phyloP scores from a whole-genome alignment of 225 moss, liverwort and hornwort genomes.

The Polytrichum commune region DNA sequence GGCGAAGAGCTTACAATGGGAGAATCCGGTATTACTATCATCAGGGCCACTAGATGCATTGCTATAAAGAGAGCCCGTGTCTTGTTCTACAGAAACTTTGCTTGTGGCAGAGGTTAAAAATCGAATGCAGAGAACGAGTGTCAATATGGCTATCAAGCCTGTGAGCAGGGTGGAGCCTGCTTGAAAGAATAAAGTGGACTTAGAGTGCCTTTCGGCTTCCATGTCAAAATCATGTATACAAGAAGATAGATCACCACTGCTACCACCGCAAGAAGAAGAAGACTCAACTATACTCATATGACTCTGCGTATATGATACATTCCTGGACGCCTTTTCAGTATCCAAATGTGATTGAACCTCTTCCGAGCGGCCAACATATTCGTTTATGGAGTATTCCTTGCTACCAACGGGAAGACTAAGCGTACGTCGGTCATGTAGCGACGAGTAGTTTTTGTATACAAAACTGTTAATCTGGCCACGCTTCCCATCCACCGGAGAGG shows the following conservation, averaged over 20 bases:
- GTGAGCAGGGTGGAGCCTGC: slow-evolving; percentile 38
- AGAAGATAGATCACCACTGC: neutral
- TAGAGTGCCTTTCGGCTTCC: slow-evolving; percentile 46
- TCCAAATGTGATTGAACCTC: slow-evolving; percentile 28
- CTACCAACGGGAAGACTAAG: slow-evolving; percentile 41
- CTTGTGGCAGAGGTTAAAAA: slow-evolving; percentile 31
- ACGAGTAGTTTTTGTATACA: slow-evolving; percentile 52
- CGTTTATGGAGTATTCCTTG: slow-evolving; percentile 22
- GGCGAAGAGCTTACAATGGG: slow-evolving; percentile 17
- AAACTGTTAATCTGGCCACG: slow-evolving; percentile 46
- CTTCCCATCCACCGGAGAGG: slow-evolving; percentile 22
- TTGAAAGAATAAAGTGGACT: slow-evolving; percentile 42
- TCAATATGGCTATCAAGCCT: slow-evolving; percentile 41
- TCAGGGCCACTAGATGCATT: neutral
- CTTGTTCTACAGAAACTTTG: neutral
- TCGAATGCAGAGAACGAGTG: slow-evolving; percentile 23
- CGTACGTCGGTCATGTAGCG: slow-evolving; percentile 50
- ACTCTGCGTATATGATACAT: slow-evolving; percentile 30
- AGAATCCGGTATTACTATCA: neutral
- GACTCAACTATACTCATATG: slow-evolving; percentile 27
- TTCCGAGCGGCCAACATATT: slow-evolving; percentile 16
- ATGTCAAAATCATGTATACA: slow-evolving; percentile 27
- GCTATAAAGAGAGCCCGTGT: neutral
- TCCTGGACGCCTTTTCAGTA: slow-evolving; percentile 15
- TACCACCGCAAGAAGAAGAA: slow-evolving; percentile 16